Evolutionary conservation across 345 rosid genomes (phyloP), one percentile per base, ranked within the genome.

Genomic region (Eucalyptus brandiana): DNA sequence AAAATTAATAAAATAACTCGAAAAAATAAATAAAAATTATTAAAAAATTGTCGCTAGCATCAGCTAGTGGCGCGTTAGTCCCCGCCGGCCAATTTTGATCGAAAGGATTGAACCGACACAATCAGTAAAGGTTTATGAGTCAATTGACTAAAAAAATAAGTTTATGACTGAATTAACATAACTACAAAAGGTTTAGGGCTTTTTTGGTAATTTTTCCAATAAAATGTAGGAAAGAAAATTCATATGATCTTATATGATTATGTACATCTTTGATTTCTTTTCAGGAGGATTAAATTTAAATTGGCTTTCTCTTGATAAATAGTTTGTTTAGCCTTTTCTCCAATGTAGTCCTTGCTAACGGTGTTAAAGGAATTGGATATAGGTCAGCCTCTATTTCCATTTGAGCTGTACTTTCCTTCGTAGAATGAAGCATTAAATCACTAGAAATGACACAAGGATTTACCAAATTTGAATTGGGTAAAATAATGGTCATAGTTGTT

Each of bases 61-160:
- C 0, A 8, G 10, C 5, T 10, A 0, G 0, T 0, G 10, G 11
- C 5, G 19, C 1, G 5, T 19, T 0, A 19, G 0, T 8, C 2
- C 11, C 11, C 2, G 0, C 10, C 4, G 2, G 10, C 24, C 10
- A 53, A 53, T 53, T 19, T 53, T 53, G 58, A 8, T 19, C 0
- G 11, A 1, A 53, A 53, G 0, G 5, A 53, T 8, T 19, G 26
- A 21, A 53, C 0, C 0, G 5, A 53, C 10, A 53, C 9, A n/a
- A n/a, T n/a, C n/a, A n/a, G n/a, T n/a, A n/a, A 53, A 19, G 1
- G 11, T 53, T 53, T 19, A 53, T 1, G 58, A 8, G 0, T 53
- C 5, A 19, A 53, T 19, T 19, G 26, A 53, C 1, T 1, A 53
- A 53, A 53, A 19, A 21, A 53, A 53, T 3, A 53, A 53, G 2